These are phyloP conservation scores for Cyclotella distinguenda DNA, from an alignment of 108 stramenopile genomes.

Conservation along the genomic window DNA sequence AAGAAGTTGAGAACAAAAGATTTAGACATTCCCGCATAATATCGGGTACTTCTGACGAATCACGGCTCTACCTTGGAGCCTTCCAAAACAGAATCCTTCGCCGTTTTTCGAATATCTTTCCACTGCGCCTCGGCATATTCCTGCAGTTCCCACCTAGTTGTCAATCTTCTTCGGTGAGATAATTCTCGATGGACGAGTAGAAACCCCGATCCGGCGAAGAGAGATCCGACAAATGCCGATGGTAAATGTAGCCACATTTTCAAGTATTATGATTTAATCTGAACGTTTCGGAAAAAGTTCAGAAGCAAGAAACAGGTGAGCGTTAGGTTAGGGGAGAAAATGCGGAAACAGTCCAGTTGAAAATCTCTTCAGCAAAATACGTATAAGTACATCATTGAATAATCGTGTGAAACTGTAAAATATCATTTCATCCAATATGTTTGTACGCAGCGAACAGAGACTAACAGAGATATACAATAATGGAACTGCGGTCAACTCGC, in stretches of 20 bases:
- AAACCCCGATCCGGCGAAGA: slow-evolving; percentile 54
- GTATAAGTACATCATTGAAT: no score
- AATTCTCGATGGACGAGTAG: slow-evolving; percentile 62
- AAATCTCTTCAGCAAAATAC: no score
- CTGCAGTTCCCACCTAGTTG: slow-evolving; percentile 61
- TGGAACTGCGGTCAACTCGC: no score
- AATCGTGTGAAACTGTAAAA: no score
- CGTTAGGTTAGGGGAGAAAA: no score
- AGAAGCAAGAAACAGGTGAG: no score
- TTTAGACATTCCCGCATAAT: not conserved
- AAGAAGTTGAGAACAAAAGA: no score
- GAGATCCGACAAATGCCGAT: slow-evolving; percentile 62
- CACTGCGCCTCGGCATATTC: slow-evolving; percentile 47
- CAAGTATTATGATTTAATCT: not conserved
- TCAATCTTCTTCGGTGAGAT: slow-evolving; percentile 56
- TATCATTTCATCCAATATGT: no score
- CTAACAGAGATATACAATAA: no score
- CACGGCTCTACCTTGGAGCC: slow-evolving; percentile 35
- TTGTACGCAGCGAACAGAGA: no score
- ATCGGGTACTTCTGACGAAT: not conserved
- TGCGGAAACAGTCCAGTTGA: no score
- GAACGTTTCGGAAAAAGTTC: no score
- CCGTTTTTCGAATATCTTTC: slow-evolving; percentile 33
- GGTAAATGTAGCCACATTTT: slow-evolving; percentile 60
- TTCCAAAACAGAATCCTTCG: slow-evolving; percentile 18